These are phyloP conservation scores for Globisporangium uncinulatum DNA, from an alignment of 352 stramenopile species.

Conservation along the genomic window DNA sequence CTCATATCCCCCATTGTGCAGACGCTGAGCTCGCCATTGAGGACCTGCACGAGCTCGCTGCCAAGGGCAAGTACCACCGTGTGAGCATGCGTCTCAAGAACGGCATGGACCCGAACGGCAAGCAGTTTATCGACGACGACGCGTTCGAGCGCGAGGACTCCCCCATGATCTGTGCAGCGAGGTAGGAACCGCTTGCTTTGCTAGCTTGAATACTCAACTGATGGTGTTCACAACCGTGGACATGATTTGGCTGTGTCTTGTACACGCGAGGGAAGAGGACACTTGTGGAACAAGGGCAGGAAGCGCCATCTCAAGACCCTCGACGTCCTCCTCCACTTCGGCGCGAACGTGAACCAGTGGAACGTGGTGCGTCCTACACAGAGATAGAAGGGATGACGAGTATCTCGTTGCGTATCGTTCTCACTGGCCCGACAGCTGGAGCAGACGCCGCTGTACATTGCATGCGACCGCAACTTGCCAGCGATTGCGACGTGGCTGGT, in stretches of 20 bases:
- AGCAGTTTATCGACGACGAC: conserved; percentile 29
- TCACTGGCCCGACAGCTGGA: conserved; percentile 24
- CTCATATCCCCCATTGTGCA: conserved; percentile 2
- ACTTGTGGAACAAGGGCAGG: conserved; percentile 34
- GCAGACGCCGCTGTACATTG: conserved; percentile 51
- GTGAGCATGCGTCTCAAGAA: conserved; percentile 46
- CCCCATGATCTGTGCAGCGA: conserved; percentile 52
- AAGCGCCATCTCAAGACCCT: conserved; percentile 53
- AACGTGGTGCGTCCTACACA: conserved; percentile 28
- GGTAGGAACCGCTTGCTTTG: conserved; percentile 15
- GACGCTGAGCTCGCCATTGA: conserved; percentile 48
- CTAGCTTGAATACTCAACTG: no score
- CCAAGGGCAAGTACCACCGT: conserved; percentile 29
- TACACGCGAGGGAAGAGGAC: conserved; percentile 17
- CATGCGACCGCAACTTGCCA: conserved; percentile 44
- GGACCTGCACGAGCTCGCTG: conserved; percentile 43
- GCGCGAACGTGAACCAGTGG: conserved; percentile 41
- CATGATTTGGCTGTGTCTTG: not conserved
- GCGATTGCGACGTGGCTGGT: conserved; percentile 40
- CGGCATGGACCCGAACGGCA: conserved; percentile 55
- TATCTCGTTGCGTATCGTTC: not conserved
- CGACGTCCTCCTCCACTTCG: conserved; percentile 44
- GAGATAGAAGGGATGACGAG: no score
- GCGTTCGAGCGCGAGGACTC: conserved; percentile 45
- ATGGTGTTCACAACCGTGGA: no score